These are phyloP conservation scores for Tolypocladium ophioglossoides DNA, from an alignment of 2,329 filamentous ascomycete species.

Conservation along the genomic window DNA sequence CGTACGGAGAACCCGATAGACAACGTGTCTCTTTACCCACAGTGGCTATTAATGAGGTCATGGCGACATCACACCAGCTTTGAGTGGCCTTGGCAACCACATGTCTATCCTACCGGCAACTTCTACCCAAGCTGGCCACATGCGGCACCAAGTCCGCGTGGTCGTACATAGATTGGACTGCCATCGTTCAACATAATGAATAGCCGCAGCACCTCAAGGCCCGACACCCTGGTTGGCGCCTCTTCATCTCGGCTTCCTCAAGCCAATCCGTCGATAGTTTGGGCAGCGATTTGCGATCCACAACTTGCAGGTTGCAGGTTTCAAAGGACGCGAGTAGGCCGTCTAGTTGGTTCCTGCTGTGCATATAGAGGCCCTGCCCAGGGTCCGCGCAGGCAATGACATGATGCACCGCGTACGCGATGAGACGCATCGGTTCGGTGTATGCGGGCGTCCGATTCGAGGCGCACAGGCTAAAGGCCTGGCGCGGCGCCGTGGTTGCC, in stretches of 20 bases:
- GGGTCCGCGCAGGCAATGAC: neutral
- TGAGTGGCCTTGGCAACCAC: neutral
- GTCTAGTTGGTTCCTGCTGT: too few species aligned
- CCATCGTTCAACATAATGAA: too few species aligned
- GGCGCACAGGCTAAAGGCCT: neutral
- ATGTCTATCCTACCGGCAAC: neutral
- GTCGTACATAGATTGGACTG: neutral
- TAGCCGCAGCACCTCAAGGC: neutral
- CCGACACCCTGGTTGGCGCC: neutral
- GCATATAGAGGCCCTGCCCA: neutral
- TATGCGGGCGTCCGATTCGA: neutral
- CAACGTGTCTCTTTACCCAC: neutral
- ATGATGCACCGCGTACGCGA: neutral
- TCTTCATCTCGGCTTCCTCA: neutral
- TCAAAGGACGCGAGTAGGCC: neutral
- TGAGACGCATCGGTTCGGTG: too few species aligned
- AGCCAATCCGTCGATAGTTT: too few species aligned
- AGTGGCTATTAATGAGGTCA: neutral
- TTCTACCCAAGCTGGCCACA: neutral
- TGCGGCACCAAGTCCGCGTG: neutral
- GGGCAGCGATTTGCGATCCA: neutral
- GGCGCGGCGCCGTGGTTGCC: neutral
- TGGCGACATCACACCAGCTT: neutral
- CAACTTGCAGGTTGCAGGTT: neutral
- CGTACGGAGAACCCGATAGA: neutral